Base-by-base conservation (phyloP, 257 asterid genomes). In the Fraxinus americana region DNA sequence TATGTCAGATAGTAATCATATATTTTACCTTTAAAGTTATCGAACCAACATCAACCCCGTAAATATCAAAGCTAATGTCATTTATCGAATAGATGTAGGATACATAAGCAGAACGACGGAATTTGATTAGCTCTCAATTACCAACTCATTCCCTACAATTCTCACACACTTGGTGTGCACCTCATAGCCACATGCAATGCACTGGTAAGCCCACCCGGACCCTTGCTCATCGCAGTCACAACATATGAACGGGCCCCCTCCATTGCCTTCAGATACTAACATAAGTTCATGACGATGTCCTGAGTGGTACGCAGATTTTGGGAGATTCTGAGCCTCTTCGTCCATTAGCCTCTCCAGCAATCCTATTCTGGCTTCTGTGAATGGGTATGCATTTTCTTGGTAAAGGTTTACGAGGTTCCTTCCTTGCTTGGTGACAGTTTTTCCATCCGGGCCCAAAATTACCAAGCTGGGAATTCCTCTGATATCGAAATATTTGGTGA, bases 141-240 rank as follows among this genome's bases (percentile, higher is more conserved):
- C 17, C 4, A 25, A 54, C 32, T 34, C 77, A 19, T 21, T 70
- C 7, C 16, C 67, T 50, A 79, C 65, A 12, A 82, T 70, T 35
- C 78, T 82, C 52, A 89, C 85, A 63, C 93, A 92, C 84, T 89
- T 88, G 17, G 96, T 88, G 71, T 92, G 96, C 81, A 92, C 89
- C 87, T 90, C 94, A 77, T 89, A 92, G 25, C 97, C 97, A 70
- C 97, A 90, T 27, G 82, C 86, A 4, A 90, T 81, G 82, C 97
- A 92, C 83, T 85, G 90, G 38, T 92, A 92, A 2, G 89, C 96
- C 97, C 97, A 92, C 11, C 97, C 94, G 23, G 86, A 85, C 78
- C 96, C 97, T 67, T 91, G 97, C 76, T 92, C 97, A 32, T 90
- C 94, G 38, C 97, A 92, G 73, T 83, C 93, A 59, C 97, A 92